Base-by-base conservation (phyloP, 2,329 filamentous ascomycete genomes). In the Aspergillus persii region DNA sequence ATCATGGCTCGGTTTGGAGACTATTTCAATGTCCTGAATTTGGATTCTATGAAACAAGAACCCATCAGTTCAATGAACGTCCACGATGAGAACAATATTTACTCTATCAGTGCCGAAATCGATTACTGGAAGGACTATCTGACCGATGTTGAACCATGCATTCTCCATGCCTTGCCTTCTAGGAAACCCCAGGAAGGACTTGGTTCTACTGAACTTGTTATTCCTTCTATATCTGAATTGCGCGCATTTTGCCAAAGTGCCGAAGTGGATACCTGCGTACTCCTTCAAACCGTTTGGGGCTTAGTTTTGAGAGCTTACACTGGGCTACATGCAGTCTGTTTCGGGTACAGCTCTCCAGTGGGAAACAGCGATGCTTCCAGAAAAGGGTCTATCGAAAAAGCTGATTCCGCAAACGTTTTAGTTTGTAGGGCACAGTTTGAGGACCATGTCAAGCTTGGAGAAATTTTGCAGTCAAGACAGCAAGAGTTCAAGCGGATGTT, bases 81-180 rank as follows among this genome's bases (percentile, higher is more conserved):
- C 60, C 75, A 36, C 61, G 71, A 29, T 61, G 67, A 26, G n/a
- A 12, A 2, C 64, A 63, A 39, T 66, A 73, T 57, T 3, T 53
- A 54, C 41, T 23, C 54, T 61, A 58, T 67, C 69, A 5, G 68
- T 71, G 26, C 63, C 3, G 76, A 75, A 39, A 59, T 79, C 15
- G 66, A 69, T 15, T 81, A 80, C 63, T 83, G 80, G 80, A 80
- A 76, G 56, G 63, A 68, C 0, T 77, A 80, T 48, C 70, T 82
- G 7, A 69, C 71, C 2, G 79, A 77, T 8, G 59, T 77, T 26
- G 79, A 82, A 63, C 77, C 80, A 1, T 82, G 79, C 62, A 69
- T 77, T 52, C 81, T 83, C 63, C 80, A 80, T 3, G 51, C 63
- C 0, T 55, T 74, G 7, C 65, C 60, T 2, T 53, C 61, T 0